Conservation (phyloP, 371 early-diverging fungal genomes). For the Capillidium heterosporum region DNA sequence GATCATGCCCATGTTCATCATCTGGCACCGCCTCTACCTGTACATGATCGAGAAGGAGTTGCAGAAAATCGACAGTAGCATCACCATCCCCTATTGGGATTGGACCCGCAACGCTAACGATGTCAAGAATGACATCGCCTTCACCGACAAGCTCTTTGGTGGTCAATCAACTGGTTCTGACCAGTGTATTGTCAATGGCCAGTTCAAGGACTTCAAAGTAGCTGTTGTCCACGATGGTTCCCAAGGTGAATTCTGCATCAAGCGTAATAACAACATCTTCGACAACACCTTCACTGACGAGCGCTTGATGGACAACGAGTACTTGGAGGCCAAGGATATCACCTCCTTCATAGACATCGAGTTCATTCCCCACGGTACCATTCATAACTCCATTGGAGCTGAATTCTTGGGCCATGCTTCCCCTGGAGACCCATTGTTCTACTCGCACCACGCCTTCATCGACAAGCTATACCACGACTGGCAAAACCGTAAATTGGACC, state of each 20-base stretch:
- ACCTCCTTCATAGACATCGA: conserved; percentile 18
- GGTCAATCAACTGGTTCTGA: background rate
- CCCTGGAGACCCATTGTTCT: conserved; percentile 37
- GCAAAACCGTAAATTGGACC: conserved; percentile 12
- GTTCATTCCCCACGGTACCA: conserved; percentile 19
- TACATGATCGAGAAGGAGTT: background rate
- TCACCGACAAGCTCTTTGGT: background rate
- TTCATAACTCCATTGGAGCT: conserved; percentile 28
- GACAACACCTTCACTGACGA: background rate
- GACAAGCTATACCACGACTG: conserved; percentile 29
- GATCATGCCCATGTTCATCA: background rate
- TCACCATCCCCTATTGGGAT: conserved; percentile 7
- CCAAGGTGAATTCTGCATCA: background rate
- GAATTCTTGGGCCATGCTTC: conserved; percentile 16
- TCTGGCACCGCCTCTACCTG: conserved; percentile 4
- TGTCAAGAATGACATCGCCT: background rate
- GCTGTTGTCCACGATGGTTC: background rate
- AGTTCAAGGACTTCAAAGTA: conserved; percentile 1
- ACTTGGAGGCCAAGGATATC: background rate
- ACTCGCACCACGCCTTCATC: conserved; percentile 29
- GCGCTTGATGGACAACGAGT: background rate
- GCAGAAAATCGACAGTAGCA: background rate
- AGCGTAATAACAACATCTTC: too few species aligned
- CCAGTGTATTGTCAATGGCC: background rate
- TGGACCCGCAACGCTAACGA: background rate